Evolutionary conservation across 179 eudicot species (phyloP).

Genomic region (Beta macrorhiza): DNA sequence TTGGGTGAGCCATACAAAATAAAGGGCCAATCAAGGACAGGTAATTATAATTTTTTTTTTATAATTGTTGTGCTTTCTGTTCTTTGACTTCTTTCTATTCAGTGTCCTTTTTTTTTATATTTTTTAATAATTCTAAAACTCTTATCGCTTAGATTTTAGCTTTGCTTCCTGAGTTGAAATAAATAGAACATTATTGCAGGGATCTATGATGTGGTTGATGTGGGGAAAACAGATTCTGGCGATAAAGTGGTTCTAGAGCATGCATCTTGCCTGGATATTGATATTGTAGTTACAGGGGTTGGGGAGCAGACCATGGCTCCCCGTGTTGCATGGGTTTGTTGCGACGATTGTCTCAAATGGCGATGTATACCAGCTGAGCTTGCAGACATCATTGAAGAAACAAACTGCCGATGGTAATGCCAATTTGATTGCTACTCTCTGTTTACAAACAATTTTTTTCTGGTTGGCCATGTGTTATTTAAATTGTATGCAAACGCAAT

Average conservation of each 20-base stretch:
- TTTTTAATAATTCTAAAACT: constrained; percentile 9
- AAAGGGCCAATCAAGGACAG: constrained; percentile 42
- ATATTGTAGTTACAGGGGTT: constrained; percentile 27
- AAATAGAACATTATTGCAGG: constrained; percentile 35
- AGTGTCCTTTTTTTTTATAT: not conserved
- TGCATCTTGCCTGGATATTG: constrained; percentile 25
- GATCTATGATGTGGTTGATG: constrained; percentile 30
- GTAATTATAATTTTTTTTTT: constrained; percentile 29
- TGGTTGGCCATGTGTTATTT: not conserved
- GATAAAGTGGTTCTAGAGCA: constrained; percentile 32
- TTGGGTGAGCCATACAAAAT: constrained; percentile 28
- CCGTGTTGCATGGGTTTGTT: constrained; percentile 85
- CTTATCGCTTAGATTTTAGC: not conserved
- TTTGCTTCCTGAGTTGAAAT: constrained; percentile 3
- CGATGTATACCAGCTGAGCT: constrained; percentile 84
- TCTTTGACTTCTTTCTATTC: constrained; percentile 9
- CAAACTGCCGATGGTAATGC: constrained; percentile 69
- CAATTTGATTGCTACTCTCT: constrained; percentile 4
- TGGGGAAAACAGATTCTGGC: constrained; percentile 27
- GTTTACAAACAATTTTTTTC: constrained; percentile 1
- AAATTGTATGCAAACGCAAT: too few relatives aligned
- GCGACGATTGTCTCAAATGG: constrained; percentile 94
- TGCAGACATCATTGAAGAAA: constrained; percentile 81
- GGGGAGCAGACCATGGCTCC: constrained; percentile 37
- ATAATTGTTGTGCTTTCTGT: constrained; percentile 7